Evolutionary conservation across 2,329 filamentous ascomycete genomes (phyloP), one percentile per base, ranked within the genome.

Genomic region (Colletotrichum simmondsii): DNA sequence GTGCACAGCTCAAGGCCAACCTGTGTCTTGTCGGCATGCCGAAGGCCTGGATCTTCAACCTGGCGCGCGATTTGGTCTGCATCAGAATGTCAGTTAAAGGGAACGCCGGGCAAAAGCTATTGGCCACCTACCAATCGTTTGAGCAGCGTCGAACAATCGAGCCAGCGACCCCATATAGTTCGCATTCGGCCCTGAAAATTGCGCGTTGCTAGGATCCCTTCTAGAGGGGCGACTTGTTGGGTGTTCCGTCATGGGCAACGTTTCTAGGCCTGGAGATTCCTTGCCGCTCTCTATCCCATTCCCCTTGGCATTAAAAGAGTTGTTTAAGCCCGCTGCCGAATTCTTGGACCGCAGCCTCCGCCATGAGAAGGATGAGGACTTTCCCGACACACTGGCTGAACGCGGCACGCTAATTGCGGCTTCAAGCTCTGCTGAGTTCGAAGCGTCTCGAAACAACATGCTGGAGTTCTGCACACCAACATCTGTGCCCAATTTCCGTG

Each of bases 1-100:
- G 95, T 95, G 80, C 95, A 97, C 53, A 99, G 89, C 83, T 99
- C 97, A 42, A 99, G 90, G 11, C 97, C 97, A 65, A 99, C 95
- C 80, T 98, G 95, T 10, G 97, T 98, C 78, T 95, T 95, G 77
- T 95, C 96, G 22, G 95, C 95, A 83, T 97, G 94, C 77, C 94
- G 94, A 67, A 98, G 89, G 11, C 96, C 96, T 6, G 96, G 96
- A 80, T 98, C 96, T 80, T 98, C 96, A 59, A 98, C 95, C 86
- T 98, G 96, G 76, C 96, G 93, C 65, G 95, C 95, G 81, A 98
- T 96, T 90, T 97, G 94, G 87, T 98, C 95, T 97, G 77, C 52
- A 63, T 16, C 30, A 42, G 4, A 35, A 28, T 42, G 10, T 37
- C 16, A 37, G 14, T 49, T 16, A 22, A 11, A 10, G 8, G n/a